These are phyloP conservation scores for Periconia digitata DNA, from an alignment of 2,329 filamentous ascomycete species.

Conservation along the genomic window DNA sequence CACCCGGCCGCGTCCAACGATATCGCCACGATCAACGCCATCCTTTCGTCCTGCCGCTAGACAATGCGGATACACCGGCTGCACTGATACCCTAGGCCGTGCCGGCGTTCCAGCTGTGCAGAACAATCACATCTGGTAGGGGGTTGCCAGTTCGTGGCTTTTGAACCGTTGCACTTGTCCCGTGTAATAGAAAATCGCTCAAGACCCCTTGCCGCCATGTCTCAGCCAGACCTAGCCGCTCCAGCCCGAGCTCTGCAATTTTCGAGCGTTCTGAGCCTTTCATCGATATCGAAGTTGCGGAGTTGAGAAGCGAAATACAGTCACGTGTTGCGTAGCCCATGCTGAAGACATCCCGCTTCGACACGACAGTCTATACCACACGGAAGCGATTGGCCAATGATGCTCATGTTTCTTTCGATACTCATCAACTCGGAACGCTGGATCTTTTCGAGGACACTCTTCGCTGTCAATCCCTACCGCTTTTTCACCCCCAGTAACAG, in stretches of 20 bases:
- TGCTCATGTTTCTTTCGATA: conserved; percentile 14
- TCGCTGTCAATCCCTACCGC: conserved; percentile 17
- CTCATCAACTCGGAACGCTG: conserved; percentile 26
- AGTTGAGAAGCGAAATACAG: conserved; percentile 36
- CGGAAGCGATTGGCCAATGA: conserved; percentile 35
- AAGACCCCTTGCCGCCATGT: conserved; percentile 39
- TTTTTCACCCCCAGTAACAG: conserved; percentile 17
- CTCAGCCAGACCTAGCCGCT: conserved; percentile 30
- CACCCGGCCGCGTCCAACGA: conserved; percentile 47
- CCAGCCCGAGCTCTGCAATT: conserved; percentile 24
- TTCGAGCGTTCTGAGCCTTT: conserved; percentile 36
- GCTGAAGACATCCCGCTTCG: conserved; percentile 35
- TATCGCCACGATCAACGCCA: conserved; percentile 48
- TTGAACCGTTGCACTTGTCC: conserved; percentile 47
- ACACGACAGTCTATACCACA: conserved; percentile 25
- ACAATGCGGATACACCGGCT: conserved; percentile 43
- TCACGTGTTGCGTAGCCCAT: conserved; percentile 42
- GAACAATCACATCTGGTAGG: conserved; percentile 46
- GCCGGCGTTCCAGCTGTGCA: conserved; percentile 47
- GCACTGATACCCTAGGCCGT: conserved; percentile 49
- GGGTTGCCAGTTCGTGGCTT: conserved; percentile 48
- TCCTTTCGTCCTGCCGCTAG: conserved; percentile 48
- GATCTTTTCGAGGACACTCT: conserved; percentile 19
- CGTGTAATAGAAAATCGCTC: conserved; percentile 42
- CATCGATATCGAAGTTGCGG: conserved; percentile 36